Evolutionary conservation across 495 filamentous ascomycete species (phyloP).

Genomic region (Friedmanniomyces endolithicus): DNA sequence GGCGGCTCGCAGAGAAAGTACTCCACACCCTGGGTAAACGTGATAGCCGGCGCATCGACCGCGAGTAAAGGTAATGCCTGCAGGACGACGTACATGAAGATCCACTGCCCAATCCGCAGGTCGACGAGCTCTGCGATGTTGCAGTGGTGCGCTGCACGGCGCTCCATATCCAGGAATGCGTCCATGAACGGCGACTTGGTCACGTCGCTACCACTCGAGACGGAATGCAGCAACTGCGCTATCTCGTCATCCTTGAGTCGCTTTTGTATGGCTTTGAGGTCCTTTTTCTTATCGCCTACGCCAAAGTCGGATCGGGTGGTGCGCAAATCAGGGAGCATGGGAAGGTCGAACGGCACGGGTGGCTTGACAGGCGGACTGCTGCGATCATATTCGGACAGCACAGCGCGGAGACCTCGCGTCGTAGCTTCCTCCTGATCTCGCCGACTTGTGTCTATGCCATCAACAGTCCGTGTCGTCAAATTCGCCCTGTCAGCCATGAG

Average conservation of each 20-base stretch:
- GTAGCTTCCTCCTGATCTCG: constrained; percentile 35
- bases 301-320: constrained; percentile 48
- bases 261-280: constrained; percentile 48
- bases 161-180: constrained; percentile 73
- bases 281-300: constrained; percentile 53
- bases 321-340: constrained; percentile 59
- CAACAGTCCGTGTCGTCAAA: constrained; percentile 43
- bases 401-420: constrained; percentile 49
- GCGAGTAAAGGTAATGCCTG: constrained; percentile 85
- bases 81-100: constrained; percentile 84
- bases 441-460: constrained; percentile 40
- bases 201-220: constrained; percentile 63
- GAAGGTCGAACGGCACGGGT: constrained; percentile 82
- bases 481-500: constrained; percentile 65
- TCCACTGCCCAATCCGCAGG: constrained; percentile 75
- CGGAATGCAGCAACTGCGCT: constrained; percentile 54
- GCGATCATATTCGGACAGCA: constrained; percentile 77
- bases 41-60: constrained; percentile 69
- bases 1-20: constrained; percentile 94
- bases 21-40: constrained; percentile 70
- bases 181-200: constrained; percentile 56
- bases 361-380: constrained; percentile 79
- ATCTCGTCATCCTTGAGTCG: constrained; percentile 72
- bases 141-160: constrained; percentile 57
- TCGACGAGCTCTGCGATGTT: constrained; percentile 61